These are phyloP conservation scores for Endotrypanum monterogeii DNA, from an alignment of 208 protist genomes.

Conservation along the genomic window DNA sequence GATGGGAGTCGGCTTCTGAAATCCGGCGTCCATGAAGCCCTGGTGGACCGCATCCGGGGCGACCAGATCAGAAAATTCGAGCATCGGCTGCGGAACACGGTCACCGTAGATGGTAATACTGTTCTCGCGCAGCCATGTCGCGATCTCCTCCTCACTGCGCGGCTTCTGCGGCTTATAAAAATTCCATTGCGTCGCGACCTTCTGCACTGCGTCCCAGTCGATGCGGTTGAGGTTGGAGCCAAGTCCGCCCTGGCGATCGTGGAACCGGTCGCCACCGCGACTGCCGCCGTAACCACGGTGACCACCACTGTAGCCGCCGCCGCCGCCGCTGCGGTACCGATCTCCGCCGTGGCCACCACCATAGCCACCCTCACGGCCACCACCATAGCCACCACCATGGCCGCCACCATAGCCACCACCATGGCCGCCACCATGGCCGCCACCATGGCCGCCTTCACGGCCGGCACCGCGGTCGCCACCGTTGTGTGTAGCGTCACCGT, in stretches of 20 bases:
- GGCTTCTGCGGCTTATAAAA: constrained; percentile 83
- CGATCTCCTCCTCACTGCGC: constrained; percentile 76
- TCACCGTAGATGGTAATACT: constrained; percentile 88
- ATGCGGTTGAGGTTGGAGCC: constrained; percentile 67
- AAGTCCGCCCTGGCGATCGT: constrained; percentile 47
- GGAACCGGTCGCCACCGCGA: constrained; percentile 4
- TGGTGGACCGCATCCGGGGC: constrained; percentile 81
- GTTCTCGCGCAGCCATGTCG: constrained; percentile 68
- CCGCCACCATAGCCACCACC: neutral
- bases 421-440: constrained; percentile 15
- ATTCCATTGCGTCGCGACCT: constrained; percentile 80
- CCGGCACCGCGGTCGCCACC: constrained; percentile 9
- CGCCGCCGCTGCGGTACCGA: constrained; percentile 11
- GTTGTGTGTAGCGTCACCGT: constrained; percentile 11
- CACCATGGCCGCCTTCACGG: constrained; percentile 11
- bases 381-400: neutral
- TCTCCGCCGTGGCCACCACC: constrained; percentile 23
- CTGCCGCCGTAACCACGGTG: constrained; percentile 12
- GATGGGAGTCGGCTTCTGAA: constrained; percentile 83
- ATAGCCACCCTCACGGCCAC: constrained; percentile 12
- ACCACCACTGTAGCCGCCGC: constrained; percentile 13
- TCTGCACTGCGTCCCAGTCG: constrained; percentile 72
- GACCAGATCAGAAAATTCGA: constrained; percentile 78
- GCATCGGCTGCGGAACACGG: constrained; percentile 83
- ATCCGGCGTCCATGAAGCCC: constrained; percentile 80